These are phyloP conservation scores for Penicillium sp. DNA, from an alignment of 2,329 filamentous ascomycete genomes.

Conservation along the genomic window DNA sequence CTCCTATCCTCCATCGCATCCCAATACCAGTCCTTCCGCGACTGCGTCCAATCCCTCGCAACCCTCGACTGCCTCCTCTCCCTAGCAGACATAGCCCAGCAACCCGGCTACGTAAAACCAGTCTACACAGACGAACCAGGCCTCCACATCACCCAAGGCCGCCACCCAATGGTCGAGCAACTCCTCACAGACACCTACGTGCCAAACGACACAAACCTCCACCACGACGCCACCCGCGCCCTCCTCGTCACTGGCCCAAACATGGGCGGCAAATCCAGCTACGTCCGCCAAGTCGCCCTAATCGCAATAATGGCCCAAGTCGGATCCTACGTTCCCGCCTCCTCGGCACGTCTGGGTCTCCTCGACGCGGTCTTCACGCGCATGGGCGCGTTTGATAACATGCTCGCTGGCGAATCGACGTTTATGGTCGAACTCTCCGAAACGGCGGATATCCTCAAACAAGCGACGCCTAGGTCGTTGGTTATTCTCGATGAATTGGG, in stretches of 20 bases:
- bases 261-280: conserved; percentile 99
- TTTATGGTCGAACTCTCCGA: conserved; percentile 98
- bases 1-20: conserved; percentile 70
- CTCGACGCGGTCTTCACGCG: conserved; percentile 90
- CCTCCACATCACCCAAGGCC: conserved; percentile 68
- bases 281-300: conserved; percentile 86
- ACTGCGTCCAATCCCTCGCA: conserved; percentile 80
- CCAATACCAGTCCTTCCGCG: conserved; percentile 86
- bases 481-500: conserved; percentile 95
- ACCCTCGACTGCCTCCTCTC: conserved; percentile 87
- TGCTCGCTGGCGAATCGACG: conserved; percentile 88
- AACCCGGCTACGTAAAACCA: conserved; percentile 85
- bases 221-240: conserved; percentile 63
- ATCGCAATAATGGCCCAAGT: conserved; percentile 93
- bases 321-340: conserved; percentile 87
- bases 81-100: conserved; percentile 74
- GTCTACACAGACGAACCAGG: conserved; percentile 61
- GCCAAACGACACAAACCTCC: conserved; percentile 76
- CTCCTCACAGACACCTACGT: conserved; percentile 82
- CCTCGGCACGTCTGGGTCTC: conserved; percentile 68
- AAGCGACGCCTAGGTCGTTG: conserved; percentile 76
- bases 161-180: conserved; percentile 95
- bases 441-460: conserved; percentile 83
- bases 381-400: conserved; percentile 94
- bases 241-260: conserved; percentile 94